These are phyloP conservation scores for Decorospora gaudefroyi DNA, from an alignment of 2,329 filamentous ascomycete genomes.

Conservation along the genomic window DNA sequence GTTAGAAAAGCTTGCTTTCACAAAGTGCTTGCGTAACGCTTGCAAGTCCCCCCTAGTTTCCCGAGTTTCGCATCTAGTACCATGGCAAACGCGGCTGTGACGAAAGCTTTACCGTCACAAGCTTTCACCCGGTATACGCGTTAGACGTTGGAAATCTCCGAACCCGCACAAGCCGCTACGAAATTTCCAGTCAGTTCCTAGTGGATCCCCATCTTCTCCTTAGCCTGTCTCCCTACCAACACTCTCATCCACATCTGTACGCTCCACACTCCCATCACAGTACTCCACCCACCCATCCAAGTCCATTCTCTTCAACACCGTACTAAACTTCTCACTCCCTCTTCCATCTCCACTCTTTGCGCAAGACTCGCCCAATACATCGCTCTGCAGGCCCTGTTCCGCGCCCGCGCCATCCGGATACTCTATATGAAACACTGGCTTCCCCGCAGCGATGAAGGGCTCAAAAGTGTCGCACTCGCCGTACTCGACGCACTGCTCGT, in stretches of 20 bases:
- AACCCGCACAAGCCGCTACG: too few relatives aligned
- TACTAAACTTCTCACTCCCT: conserved; percentile 61
- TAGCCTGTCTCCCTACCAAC: conserved; percentile 6
- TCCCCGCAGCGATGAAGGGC: conserved; percentile 62
- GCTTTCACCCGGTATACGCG: too few relatives aligned
- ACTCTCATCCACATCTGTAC: conserved; percentile 27
- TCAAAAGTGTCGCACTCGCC: conserved; percentile 63
- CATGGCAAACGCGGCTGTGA: too few relatives aligned
- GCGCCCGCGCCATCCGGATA: conserved; percentile 60
- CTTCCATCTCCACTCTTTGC: conserved; percentile 39
- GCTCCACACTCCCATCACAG: conserved; percentile 49
- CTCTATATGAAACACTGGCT: conserved; percentile 75
- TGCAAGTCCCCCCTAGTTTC: too few relatives aligned
- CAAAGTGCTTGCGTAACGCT: too few relatives aligned
- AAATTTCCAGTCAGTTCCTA: too few relatives aligned
- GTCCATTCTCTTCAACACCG: conserved; percentile 67
- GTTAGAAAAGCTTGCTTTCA: too few relatives aligned
- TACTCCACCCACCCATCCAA: conserved; percentile 66
- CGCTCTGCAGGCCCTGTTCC: conserved; percentile 40
- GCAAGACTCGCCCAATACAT: conserved; percentile 50
- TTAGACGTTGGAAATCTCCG: too few relatives aligned
- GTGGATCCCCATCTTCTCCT: too few relatives aligned
- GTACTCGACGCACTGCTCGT: conserved; percentile 69
- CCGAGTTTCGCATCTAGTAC: too few relatives aligned
- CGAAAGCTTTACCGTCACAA: too few relatives aligned